A percentile compares a stretch with the other conserved stretches of the same genome.
Evolutionary conservation across 768 basidiomycete species (phyloP).

Genomic region (Phanerochaete sordida): DNA sequence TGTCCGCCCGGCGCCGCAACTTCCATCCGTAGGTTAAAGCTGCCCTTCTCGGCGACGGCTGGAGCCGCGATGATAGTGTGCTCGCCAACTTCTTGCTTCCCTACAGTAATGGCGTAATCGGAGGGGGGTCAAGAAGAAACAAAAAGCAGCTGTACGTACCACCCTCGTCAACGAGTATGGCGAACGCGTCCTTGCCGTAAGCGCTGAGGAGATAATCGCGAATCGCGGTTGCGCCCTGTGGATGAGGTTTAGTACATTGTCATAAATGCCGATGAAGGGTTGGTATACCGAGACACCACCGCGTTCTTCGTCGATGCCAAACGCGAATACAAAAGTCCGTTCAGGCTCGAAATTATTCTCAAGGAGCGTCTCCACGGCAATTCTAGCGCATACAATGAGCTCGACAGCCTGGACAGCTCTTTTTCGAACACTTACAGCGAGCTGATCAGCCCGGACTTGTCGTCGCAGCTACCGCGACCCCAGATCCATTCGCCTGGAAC

Average conservation of each 20-base stretch:
- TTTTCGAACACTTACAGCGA: conserved; percentile 21
- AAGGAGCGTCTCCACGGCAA: conserved; percentile 44
- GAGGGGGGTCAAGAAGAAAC: neutral
- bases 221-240: conserved; percentile 53
- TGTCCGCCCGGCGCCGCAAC: conserved; percentile 77
- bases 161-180: conserved; percentile 87
- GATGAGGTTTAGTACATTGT: neutral
- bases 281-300: conserved; percentile 22
- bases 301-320: conserved; percentile 51
- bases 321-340: conserved; percentile 37
- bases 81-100: conserved; percentile 43
- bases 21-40: conserved; percentile 56
- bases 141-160: conserved; percentile 35
- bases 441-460: conserved; percentile 31
- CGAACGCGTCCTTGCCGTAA: conserved; percentile 72
- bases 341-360: conserved; percentile 42
- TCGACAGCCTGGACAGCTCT: too few species aligned
- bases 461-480: conserved; percentile 33
- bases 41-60: conserved; percentile 74
- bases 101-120: conserved; percentile 28
- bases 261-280: neutral
- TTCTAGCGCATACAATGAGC: conserved; percentile 16
- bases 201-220: conserved; percentile 44
- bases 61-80: conserved; percentile 58
- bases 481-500: conserved; percentile 27